Conservation (phyloP, 805 yeast species). For the Scheffersomyces ergatensis region DNA sequence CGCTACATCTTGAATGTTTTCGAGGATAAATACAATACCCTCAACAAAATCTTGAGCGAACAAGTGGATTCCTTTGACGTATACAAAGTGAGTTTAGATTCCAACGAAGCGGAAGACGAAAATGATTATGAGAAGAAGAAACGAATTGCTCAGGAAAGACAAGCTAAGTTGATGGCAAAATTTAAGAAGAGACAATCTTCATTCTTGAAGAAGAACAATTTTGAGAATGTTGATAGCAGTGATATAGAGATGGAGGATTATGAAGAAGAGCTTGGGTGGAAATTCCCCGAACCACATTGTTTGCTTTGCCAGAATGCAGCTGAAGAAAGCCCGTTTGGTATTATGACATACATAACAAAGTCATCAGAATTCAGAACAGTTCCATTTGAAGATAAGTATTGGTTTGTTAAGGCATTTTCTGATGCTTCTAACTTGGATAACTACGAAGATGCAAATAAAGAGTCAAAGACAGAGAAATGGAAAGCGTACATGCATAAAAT, state of each 20-base stretch:
- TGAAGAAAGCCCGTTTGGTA: slow-evolving; percentile 64
- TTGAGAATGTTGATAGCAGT: slow-evolving; percentile 24
- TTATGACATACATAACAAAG: slow-evolving; percentile 59
- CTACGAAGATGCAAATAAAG: slow-evolving; percentile 23
- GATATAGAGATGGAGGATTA: slow-evolving; percentile 44
- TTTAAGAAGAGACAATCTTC: slow-evolving; percentile 75
- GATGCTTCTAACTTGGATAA: slow-evolving; percentile 41
- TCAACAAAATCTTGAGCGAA: slow-evolving; percentile 15
- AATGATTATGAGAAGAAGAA: slow-evolving; percentile 59
- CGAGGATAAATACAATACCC: slow-evolving; percentile 18
- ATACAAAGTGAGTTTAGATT: slow-evolving; percentile 15
- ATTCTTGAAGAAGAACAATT: slow-evolving; percentile 58
- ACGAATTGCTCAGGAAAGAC: slow-evolving; percentile 65
- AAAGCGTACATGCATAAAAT: slow-evolving; percentile 30
- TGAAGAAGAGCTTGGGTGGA: slow-evolving; percentile 47
- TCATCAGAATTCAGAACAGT: slow-evolving; percentile 60
- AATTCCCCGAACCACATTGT: slow-evolving; percentile 72
- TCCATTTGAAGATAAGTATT: slow-evolving; percentile 61
- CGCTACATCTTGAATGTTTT: slow-evolving; percentile 48
- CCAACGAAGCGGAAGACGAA: slow-evolving; percentile 14
- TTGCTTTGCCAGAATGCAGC: slow-evolving; percentile 80
- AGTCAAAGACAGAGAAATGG: slow-evolving; percentile 31
- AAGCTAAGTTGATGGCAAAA: slow-evolving; percentile 69
- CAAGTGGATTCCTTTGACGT: slow-evolving; percentile 23
- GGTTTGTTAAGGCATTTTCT: slow-evolving; percentile 64